Evolutionary conservation across 2,329 filamentous ascomycete species (phyloP).

Genomic region (Penicillium sp.): DNA sequence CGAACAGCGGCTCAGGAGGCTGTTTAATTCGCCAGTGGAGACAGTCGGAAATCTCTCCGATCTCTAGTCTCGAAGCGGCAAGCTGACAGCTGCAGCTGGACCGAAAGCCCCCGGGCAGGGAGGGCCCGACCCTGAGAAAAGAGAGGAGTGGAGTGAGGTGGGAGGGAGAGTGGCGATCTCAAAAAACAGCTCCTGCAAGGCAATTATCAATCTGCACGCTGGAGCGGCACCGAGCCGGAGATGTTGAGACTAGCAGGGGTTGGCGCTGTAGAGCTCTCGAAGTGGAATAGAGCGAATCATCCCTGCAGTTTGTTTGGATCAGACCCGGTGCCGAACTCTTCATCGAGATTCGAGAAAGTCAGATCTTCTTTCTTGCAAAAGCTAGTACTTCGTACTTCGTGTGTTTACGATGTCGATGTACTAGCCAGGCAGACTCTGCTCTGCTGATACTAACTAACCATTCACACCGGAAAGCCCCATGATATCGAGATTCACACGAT

Average conservation of each 20-base stretch:
- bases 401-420: background rate
- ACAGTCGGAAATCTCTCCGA: constrained; percentile 31
- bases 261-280: constrained; percentile 12
- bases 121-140: background rate
- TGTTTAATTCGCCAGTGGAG: constrained; percentile 22
- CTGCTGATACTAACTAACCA: background rate
- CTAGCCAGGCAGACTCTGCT: background rate
- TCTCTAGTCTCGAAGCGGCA: constrained; percentile 27
- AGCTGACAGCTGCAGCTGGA: constrained; percentile 31
- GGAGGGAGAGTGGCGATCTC: background rate
- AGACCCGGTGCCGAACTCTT: constrained; percentile 20
- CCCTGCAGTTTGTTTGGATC: background rate
- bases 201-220: constrained; percentile 11
- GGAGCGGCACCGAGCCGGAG: constrained; percentile 5
- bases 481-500: no score
- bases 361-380: constrained; percentile 12
- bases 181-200: constrained; percentile 1
- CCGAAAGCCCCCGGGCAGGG: constrained; percentile 9
- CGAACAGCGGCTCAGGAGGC: constrained; percentile 13
- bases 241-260: constrained; percentile 7
- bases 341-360: constrained; percentile 23
- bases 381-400: background rate
- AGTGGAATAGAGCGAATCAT: constrained; percentile 4
- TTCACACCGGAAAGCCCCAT: background rate
- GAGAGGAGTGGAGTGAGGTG: background rate